phyloP scores from a whole-genome alignment of 345 rosid genomes.

The Dovyalis caffra region DNA sequence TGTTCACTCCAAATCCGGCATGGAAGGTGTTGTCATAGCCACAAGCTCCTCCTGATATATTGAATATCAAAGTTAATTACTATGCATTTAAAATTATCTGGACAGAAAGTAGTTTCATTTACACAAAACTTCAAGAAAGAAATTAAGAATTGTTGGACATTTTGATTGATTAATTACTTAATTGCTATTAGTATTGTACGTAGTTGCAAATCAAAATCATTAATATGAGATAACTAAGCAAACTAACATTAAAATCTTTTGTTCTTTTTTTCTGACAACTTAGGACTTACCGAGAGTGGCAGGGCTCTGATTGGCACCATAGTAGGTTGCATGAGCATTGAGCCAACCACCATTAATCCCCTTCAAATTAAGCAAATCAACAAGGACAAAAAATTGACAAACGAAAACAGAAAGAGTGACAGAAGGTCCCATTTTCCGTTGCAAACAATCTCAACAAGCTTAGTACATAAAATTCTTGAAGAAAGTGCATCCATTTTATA shows the following conservation, averaged over 20 bases:
- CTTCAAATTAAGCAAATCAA: neutral
- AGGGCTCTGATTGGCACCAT: slow-evolving; percentile 74
- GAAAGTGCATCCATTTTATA: slow-evolving; percentile 10
- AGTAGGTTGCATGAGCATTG: slow-evolving; percentile 66
- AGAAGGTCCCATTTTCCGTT: slow-evolving; percentile 5
- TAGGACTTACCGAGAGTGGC: slow-evolving; percentile 57
- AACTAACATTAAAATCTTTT: too few species aligned
- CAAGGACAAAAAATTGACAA: slow-evolving; percentile 14
- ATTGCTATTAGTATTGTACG: too few species aligned
- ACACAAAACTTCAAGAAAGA: too few species aligned
- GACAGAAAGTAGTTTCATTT: neutral
- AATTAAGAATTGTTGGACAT: too few species aligned
- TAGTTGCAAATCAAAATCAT: too few species aligned
- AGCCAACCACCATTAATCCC: slow-evolving; percentile 43
- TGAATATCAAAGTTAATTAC: too few species aligned
- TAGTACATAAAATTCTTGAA: neutral
- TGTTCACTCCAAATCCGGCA: slow-evolving; percentile 77
- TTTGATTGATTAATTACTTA: too few species aligned
- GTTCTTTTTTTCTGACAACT: too few species aligned
- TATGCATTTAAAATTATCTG: too few species aligned
- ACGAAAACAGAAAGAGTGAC: slow-evolving; percentile 7
- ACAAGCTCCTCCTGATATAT: slow-evolving; percentile 71
- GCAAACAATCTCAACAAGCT: neutral
- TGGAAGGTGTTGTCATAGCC: slow-evolving; percentile 72
- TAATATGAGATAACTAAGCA: too few species aligned